Evolutionary conservation across 805 yeast genomes (phyloP), one percentile per base, ranked within the genome.

Genomic region (Middelhovenomyces tepae): DNA sequence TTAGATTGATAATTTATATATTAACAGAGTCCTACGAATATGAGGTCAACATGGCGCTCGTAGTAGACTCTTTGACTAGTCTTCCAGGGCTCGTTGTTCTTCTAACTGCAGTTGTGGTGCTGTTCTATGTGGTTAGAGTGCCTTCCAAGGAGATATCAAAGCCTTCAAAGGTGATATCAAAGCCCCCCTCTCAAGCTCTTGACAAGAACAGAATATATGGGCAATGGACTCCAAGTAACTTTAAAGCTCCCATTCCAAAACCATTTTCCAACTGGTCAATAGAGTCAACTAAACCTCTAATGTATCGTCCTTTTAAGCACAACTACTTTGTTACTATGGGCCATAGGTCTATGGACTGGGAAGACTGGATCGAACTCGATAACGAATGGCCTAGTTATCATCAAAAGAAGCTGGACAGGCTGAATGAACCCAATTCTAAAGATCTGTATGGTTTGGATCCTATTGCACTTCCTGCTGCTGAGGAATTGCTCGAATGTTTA

Each of bases 271-370:
- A 62, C 43, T 74, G 78, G 78, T 65, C 67, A 35, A 51, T 69
- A 31, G 52, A 54, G 8, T 56, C 55, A 3, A 74, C 80, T 3
- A 57, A 53, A 35, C 79, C 81, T 1, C 47, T 71, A 22, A 76
- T 80, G n/a, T 75, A 75, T 46, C 59, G 82, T 30, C 81, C 84
- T 0, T 78, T 77, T 57, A 74, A 67, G 48, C 78, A 73, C 52
- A 73, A 69, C 38, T 77, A 77, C 48, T 67, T 59, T 43, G 66
- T 77, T 31, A 77, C 78, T 16, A 77, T 77, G 85, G 85, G 84
- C 5, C 75, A 76, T 27, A 58, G 84, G 42, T 59, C 59, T 37
- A 69, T 75, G 78, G 71, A 73, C 31, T 69, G 69, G 65, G 58
- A 69, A 34, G 61, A 60, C 31, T 77, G 85, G 85, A 70, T 77